phyloP scores from a whole-genome alignment of 2,329 filamentous ascomycete species.

The Pseudogymnoascus sp. region DNA sequence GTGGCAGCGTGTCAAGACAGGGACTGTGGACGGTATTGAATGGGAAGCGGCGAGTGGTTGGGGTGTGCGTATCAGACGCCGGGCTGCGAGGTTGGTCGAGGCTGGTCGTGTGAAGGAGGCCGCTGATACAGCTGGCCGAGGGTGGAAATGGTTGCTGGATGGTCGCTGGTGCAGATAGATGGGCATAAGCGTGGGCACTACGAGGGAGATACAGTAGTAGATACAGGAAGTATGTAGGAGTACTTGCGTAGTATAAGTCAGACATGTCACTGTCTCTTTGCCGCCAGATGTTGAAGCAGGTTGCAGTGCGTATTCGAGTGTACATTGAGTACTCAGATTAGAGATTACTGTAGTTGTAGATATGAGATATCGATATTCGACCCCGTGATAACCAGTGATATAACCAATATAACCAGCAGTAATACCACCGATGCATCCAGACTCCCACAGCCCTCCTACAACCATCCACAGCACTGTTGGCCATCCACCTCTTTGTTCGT shows the following conservation, averaged over 20 bases:
- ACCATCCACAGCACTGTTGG: too few species aligned
- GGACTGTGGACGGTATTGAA: not conserved
- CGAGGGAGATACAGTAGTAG: not conserved
- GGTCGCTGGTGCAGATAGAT: not conserved
- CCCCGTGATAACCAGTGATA: not conserved
- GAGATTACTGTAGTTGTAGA: not conserved
- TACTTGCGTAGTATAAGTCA: not conserved
- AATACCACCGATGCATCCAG: not conserved
- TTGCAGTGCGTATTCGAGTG: too few species aligned
- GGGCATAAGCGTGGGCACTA: not conserved
- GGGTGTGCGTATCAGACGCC: not conserved
- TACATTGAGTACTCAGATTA: not conserved
- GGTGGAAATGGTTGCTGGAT: not conserved
- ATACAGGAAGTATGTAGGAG: not conserved
- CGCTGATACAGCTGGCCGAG: not conserved
- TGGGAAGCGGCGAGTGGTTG: not conserved
- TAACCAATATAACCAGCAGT: not conserved
- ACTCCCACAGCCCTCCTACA: not conserved
- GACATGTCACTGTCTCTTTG: not conserved
- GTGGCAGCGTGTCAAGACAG: not conserved
- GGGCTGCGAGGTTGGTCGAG: not conserved
- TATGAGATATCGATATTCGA: not conserved
- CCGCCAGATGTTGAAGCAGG: not conserved
- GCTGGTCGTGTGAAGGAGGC: not conserved
- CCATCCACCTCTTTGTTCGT: not conserved